Evolutionary conservation across 139 green algal genomes (phyloP).

Genomic region (Chloropicon primus): DNA sequence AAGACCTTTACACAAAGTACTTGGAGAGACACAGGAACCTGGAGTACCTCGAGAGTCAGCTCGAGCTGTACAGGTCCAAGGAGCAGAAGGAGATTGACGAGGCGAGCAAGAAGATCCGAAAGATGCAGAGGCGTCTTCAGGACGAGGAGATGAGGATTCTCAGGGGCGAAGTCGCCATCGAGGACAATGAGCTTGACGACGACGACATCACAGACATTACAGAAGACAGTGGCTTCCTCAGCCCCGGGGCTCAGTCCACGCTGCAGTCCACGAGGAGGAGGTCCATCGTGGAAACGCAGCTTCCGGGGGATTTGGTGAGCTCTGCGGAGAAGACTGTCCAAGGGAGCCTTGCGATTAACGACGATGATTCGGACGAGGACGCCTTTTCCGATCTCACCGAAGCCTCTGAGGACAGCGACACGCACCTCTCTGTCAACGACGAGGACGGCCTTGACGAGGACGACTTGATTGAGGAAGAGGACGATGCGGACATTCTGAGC

Average conservation of each 20-base stretch:
- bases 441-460: background rate
- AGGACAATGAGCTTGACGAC: background rate
- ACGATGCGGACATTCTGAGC: background rate
- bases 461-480: too few species aligned
- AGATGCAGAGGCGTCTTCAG: constrained; percentile 58
- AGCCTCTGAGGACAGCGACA: background rate
- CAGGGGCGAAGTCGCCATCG: constrained; percentile 23
- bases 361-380: constrained; percentile 5
- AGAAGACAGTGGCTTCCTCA: background rate
- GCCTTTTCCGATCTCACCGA: background rate
- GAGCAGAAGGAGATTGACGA: constrained; percentile 52
- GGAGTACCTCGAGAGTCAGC: constrained; percentile 58
- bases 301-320: background rate
- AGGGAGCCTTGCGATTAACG: background rate
- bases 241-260: constrained; percentile 2
- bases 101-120: constrained; percentile 30
- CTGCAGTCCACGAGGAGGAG: background rate
- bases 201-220: background rate
- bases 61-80: constrained; percentile 31
- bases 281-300: background rate
- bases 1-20: constrained; percentile 29
- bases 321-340: background rate
- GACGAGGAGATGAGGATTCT: constrained; percentile 63
- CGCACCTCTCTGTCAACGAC: constrained; percentile 4
- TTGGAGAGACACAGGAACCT: constrained; percentile 52